phyloP scores from a whole-genome alignment of 352 stramenopile genomes.

The Globisporangium acanthophoron region DNA sequence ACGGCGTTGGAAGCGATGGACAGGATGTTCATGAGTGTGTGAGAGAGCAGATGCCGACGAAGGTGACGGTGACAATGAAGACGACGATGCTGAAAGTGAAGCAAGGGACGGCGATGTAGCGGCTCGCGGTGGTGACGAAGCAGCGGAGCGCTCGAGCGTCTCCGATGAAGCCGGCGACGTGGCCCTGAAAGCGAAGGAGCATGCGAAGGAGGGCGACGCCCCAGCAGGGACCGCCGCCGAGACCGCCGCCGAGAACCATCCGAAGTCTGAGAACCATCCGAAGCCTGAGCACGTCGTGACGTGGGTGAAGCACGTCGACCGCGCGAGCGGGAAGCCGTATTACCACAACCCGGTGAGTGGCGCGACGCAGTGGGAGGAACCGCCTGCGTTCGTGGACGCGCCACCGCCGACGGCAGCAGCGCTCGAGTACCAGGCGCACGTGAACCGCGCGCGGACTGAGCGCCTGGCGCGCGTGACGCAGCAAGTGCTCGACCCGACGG shows the following conservation, averaged over 20 bases:
- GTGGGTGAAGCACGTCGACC: constrained; percentile 78
- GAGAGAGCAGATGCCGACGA: constrained; percentile 12
- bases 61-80: constrained; percentile 6
- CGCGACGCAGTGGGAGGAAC: constrained; percentile 69
- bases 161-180: background rate
- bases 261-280: background rate
- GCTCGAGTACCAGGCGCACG: constrained; percentile 63
- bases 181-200: background rate
- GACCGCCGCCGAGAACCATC: background rate
- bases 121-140: background rate
- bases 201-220: background rate
- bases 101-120: background rate
- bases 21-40: background rate
- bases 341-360: constrained; percentile 59
- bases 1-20: background rate
- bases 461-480: constrained; percentile 49
- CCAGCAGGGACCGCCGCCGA: background rate
- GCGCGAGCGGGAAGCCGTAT: constrained; percentile 60
- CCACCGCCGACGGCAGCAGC: constrained; percentile 11
- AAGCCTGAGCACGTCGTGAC: constrained; percentile 7
- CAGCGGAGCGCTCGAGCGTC: background rate
- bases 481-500: constrained; percentile 60
- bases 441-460: constrained; percentile 48
- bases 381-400: constrained; percentile 38
- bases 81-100: background rate